Base-by-base conservation (phyloP, 352 stramenopile genomes). In the Phytophthora idaei region DNA sequence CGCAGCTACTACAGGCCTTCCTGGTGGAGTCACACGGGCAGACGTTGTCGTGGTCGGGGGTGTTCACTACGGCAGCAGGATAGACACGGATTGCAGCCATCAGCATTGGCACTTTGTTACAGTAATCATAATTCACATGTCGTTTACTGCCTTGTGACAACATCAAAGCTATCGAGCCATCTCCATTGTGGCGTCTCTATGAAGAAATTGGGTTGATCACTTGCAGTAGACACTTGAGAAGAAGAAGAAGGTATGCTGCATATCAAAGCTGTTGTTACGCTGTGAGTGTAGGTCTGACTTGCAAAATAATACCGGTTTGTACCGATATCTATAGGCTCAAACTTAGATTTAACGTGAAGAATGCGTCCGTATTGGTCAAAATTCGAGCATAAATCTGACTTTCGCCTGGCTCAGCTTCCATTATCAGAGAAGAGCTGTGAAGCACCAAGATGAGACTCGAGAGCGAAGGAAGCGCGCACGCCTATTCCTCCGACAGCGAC, bases 1-100 rank as follows among this genome's bases (percentile, higher is more conserved):
- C 78, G 49, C 67, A 71, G 45, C 57, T 89, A 8, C 66, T 90
- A 34, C 74, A 74, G 17, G 51, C 72, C 25, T 92, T 92, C 57
- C 51, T 92, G n/a, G 55, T 74, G 6, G 77, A 85, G 53, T 52
- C 73, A 17, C 25, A 57, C 52, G 31, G 42, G 15, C 39, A 48
- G 27, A 46, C 62, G 29, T 57, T 34, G 29, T 53, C 45, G n/a
- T 51, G 39, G 41, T 74, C 32, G 9, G 42, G 25, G 12, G 36
- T 57, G 41, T 14, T 67, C 44, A 41, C 37, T 42, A 10, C 36
- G 37, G 41, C 41, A 47, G n/a, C 44, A 49, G 44, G 55, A 28
- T 49, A 47, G 17, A 50, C 27, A 50, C 49, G 41, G 57, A 48
- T 11, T 37, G 9, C 51, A 48, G 25, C 51, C 11, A 15, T 28